Conservation (phyloP, 768 basidiomycete genomes). For the Chalciporus piperatus region DNA sequence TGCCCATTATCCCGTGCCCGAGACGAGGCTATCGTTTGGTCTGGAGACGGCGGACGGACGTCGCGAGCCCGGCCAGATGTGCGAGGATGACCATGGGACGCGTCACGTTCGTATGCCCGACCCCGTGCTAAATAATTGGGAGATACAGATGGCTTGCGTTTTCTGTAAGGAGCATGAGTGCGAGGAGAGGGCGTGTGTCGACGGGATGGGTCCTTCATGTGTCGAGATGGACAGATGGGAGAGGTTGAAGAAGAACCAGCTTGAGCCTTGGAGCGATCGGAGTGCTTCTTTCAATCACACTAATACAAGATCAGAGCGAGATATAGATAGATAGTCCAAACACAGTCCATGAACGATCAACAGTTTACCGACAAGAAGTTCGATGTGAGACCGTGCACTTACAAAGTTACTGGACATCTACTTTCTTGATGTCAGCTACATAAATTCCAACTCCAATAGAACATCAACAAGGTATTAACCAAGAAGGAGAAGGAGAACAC, state of each 20-base stretch:
- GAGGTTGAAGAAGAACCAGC: constrained; percentile 3
- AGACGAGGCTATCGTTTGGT: constrained; percentile 6
- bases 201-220: constrained; percentile 27
- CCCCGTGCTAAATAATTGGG: constrained; percentile 9
- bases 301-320: not conserved
- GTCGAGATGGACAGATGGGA: constrained; percentile 12
- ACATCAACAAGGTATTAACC: not conserved
- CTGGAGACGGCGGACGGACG: not conserved
- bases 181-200: constrained; percentile 6
- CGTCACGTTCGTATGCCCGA: constrained; percentile 10
- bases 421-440: not conserved
- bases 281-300: not conserved
- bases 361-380: not conserved
- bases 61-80: not conserved
- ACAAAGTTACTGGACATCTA: not conserved
- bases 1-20: constrained; percentile 5
- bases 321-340: not conserved
- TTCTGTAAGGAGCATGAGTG: constrained; percentile 21
- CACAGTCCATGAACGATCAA: not conserved
- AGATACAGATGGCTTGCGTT: constrained; percentile 9
- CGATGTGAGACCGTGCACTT: not conserved
- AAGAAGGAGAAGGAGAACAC: not conserved
- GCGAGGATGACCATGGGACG: not conserved
- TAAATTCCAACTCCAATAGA: not conserved
- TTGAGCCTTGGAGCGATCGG: not conserved